Conservation (phyloP, 2,329 filamentous ascomycete genomes). For the Proliferodiscus dingleyae region DNA sequence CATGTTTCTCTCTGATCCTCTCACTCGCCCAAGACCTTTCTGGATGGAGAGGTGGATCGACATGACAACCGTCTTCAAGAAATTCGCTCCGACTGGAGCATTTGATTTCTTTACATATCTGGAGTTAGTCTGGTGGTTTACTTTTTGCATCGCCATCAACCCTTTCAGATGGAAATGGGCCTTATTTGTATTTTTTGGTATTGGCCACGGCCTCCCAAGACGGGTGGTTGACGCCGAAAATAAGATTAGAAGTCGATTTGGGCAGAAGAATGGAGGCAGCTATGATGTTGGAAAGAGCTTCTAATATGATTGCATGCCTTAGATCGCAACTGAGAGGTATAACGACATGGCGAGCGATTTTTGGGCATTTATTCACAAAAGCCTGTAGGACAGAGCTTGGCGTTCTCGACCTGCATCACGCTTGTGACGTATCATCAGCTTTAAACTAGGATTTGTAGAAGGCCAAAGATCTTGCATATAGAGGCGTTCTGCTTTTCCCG, state of each 20-base stretch:
- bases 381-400: too few species aligned
- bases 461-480: too few species aligned
- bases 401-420: too few species aligned
- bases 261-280: constrained; percentile 32
- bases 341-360: too few species aligned
- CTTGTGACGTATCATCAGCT: too few species aligned
- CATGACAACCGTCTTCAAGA: constrained; percentile 70
- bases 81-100: constrained; percentile 62
- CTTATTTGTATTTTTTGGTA: constrained; percentile 72
- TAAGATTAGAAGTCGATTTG: constrained; percentile 49
- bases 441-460: too few species aligned
- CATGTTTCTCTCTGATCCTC: constrained; percentile 78
- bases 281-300: constrained; percentile 26
- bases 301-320: too few species aligned
- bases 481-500: too few species aligned
- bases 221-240: constrained; percentile 64
- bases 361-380: too few species aligned
- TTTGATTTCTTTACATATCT: constrained; percentile 90
- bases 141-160: constrained; percentile 73
- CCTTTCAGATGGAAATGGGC: constrained; percentile 92
- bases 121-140: constrained; percentile 81
- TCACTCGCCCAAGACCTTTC: constrained; percentile 64
- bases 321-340: too few species aligned
- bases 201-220: constrained; percentile 62
- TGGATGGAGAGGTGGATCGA: constrained; percentile 87